Evolutionary conservation across 2,329 filamentous ascomycete species (phyloP).

Genomic region (Arthrobotrys sphaeroides): DNA sequence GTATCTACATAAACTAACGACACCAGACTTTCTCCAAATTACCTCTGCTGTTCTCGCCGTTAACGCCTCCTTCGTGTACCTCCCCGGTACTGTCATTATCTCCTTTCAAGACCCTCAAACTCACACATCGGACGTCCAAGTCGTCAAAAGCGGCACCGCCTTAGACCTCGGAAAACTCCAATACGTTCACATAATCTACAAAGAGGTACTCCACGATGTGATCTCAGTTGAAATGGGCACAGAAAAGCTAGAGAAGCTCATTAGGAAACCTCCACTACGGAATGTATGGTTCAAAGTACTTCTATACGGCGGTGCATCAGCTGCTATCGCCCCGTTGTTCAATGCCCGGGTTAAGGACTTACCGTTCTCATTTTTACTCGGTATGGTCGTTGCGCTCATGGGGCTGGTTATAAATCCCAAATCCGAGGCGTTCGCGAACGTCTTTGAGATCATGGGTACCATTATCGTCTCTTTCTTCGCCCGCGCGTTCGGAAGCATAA

Average conservation of each 20-base stretch:
- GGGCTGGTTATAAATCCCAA: conserved; percentile 78
- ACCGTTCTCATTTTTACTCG: conserved; percentile 78
- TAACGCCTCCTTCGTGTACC: conserved; percentile 88
- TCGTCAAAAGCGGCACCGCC: conserved; percentile 75
- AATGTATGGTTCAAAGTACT: conserved; percentile 65
- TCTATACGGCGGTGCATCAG: conserved; percentile 79
- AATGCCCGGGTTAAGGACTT: conserved; percentile 79
- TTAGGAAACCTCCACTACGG: conserved; percentile 38
- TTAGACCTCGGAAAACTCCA: conserved; percentile 78
- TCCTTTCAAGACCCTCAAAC: conserved; percentile 81
- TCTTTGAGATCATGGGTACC: conserved; percentile 72
- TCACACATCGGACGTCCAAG: conserved; percentile 81
- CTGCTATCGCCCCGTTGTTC: conserved; percentile 81
- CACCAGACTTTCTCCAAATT: conserved; percentile 81
- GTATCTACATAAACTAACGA: conserved; percentile 71
- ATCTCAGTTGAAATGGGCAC: conserved; percentile 77
- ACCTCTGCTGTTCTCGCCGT: conserved; percentile 86
- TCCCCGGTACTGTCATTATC: conserved; percentile 92
- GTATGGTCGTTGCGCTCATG: conserved; percentile 76
- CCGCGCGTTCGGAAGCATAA: conserved; percentile 75
- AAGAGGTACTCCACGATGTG: conserved; percentile 79
- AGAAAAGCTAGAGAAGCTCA: conserved; percentile 67
- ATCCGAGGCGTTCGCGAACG: conserved; percentile 76
- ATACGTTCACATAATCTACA: conserved; percentile 80
- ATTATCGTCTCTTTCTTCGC: conserved; percentile 75